Evolutionary conservation across 73 alveolate species (phyloP).

Genomic region (Symbiodinium pilosum): DNA sequence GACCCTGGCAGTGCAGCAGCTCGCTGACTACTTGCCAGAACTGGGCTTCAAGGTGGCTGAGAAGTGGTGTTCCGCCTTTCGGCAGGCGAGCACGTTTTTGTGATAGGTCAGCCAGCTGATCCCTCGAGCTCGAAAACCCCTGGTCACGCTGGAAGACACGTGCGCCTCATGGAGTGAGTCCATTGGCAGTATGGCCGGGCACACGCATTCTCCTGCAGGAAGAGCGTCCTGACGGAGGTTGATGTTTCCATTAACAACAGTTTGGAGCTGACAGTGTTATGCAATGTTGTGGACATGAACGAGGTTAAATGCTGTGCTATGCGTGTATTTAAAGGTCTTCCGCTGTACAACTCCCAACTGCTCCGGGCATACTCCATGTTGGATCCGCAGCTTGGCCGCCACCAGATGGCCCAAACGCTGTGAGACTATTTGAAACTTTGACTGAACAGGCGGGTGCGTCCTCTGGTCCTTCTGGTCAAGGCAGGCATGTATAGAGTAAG

Average conservation of each 20-base stretch:
- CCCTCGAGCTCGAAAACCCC: slow-evolving; percentile 78
- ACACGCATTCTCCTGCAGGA: slow-evolving; percentile 15
- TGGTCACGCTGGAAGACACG: slow-evolving; percentile 92
- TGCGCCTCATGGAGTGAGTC: background rate
- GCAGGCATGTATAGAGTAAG: background rate
- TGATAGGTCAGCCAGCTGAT: slow-evolving; percentile 38
- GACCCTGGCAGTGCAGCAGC: slow-evolving; percentile 88
- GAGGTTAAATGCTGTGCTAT: background rate
- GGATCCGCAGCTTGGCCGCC: slow-evolving; percentile 15
- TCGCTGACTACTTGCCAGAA: slow-evolving; percentile 87
- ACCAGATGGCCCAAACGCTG: background rate
- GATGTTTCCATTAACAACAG: slow-evolving; percentile 84
- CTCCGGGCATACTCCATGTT: slow-evolving; percentile 43
- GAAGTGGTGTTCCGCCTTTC: too few species aligned
- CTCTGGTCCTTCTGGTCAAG: slow-evolving; percentile 71
- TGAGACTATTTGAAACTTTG: background rate
- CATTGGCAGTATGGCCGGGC: too few species aligned
- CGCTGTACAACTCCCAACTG: slow-evolving; percentile 79
- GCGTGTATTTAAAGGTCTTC: background rate
- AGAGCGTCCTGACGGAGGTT: slow-evolving; percentile 47
- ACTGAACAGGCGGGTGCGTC: slow-evolving; percentile 71
- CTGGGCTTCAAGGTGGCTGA: slow-evolving; percentile 55
- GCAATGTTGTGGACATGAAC: background rate
- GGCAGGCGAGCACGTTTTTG: background rate
- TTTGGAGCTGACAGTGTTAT: background rate